Evolutionary conservation across 257 asterid species (phyloP).

Genomic region (Gentiana macrophylla): DNA sequence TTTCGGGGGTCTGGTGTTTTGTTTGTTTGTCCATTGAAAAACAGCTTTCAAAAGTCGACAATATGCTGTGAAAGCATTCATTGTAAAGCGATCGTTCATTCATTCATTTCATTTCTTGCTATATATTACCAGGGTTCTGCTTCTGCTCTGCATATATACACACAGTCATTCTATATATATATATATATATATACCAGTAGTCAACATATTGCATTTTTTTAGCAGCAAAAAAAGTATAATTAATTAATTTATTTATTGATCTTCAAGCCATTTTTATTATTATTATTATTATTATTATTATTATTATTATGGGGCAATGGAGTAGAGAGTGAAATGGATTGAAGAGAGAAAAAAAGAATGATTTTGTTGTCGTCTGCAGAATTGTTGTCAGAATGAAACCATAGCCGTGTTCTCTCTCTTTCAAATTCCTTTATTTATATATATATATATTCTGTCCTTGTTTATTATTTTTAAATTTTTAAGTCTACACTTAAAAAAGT

Average conservation of each 20-base stretch:
- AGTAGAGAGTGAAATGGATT: no score
- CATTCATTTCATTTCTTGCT: slow-evolving; percentile 8
- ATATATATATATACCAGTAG: not conserved
- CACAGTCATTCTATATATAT: no score
- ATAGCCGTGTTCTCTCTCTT: not conserved
- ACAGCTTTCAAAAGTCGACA: slow-evolving; percentile 49
- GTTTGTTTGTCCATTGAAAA: slow-evolving; percentile 34
- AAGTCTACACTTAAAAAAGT: no score
- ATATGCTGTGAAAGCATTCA: slow-evolving; percentile 16
- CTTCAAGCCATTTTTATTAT: not conserved
- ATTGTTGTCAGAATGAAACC: no score
- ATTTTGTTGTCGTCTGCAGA: no score
- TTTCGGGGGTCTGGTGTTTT: slow-evolving; percentile 20
- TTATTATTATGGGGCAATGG: no score
- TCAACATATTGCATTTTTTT: not conserved
- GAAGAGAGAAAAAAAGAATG: no score
- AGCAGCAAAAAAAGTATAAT: not conserved
- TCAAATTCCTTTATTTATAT: slow-evolving; percentile 5
- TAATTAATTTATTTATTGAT: no score
- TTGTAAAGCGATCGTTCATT: slow-evolving; percentile 16
- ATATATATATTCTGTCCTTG: not conserved
- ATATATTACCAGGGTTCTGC: not conserved
- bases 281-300: not conserved
- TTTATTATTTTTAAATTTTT: no score
- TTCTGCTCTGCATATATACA: not conserved